A percentile compares a stretch with the other conserved stretches of the same genome.
These are phyloP conservation scores for Thuidium tamariscinum DNA, from an alignment of 225 moss, liverwort and hornwort genomes.

Conservation along the genomic window DNA sequence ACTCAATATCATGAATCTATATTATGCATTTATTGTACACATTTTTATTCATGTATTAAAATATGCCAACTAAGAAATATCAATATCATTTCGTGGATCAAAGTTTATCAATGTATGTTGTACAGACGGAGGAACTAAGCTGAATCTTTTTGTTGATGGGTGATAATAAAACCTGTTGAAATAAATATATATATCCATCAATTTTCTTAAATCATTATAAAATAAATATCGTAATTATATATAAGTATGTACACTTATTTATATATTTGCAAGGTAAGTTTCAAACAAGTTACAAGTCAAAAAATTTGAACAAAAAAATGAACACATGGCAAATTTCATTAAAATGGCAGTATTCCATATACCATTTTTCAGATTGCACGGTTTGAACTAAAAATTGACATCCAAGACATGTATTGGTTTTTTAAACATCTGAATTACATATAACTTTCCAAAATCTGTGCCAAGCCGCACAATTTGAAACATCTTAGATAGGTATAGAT, in stretches of 20 bases:
- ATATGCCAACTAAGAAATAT: neutral
- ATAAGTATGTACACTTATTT: fast-evolving
- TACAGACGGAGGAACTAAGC: conserved; percentile 1
- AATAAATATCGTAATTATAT: neutral
- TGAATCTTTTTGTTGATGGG: conserved; percentile 18
- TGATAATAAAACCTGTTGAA: conserved; percentile 15
- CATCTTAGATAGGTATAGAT: too few species aligned
- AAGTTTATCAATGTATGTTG: neutral
- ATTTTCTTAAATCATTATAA: neutral
- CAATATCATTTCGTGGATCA: neutral
- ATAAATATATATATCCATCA: neutral
- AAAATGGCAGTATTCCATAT: too few species aligned
- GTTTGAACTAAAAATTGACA: too few species aligned
- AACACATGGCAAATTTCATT: too few species aligned
- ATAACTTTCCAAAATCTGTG: too few species aligned
- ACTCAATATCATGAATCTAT: neutral
- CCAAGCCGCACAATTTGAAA: too few species aligned
- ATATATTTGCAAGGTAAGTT: neutral
- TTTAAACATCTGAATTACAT: too few species aligned
- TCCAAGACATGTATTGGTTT: too few species aligned
- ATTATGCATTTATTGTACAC: neutral
- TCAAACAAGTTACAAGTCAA: neutral
- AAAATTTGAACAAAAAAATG: too few species aligned
- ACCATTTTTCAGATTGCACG: too few species aligned
- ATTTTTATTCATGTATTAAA: neutral